These are phyloP conservation scores for Elasticomyces elasticus DNA, from an alignment of 495 filamentous ascomycete species.

Conservation along the genomic window DNA sequence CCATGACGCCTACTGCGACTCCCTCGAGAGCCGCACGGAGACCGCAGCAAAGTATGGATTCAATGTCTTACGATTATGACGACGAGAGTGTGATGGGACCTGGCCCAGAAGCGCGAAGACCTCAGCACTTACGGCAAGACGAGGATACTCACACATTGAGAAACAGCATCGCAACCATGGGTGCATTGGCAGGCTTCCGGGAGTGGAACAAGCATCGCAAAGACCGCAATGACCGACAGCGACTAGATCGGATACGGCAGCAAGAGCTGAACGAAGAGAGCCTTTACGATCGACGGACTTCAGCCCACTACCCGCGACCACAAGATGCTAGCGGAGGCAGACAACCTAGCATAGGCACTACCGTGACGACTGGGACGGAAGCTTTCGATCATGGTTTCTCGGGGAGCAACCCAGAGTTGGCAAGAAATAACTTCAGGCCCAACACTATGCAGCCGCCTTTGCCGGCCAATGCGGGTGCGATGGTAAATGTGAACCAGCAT, in stretches of 20 bases:
- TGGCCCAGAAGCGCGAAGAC: not conserved
- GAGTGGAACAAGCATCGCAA: constrained; percentile 54
- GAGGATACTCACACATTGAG: constrained; percentile 41
- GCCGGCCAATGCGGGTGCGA: constrained; percentile 19
- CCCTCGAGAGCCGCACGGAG: constrained; percentile 7
- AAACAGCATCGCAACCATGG: constrained; percentile 59
- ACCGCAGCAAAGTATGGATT: not conserved
- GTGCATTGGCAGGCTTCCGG: constrained; percentile 52
- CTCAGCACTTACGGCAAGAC: constrained; percentile 19
- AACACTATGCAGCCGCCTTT: constrained; percentile 23
- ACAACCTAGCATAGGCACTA: constrained; percentile 40
- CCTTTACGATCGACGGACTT: constrained; percentile 38
- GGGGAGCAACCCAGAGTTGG: constrained; percentile 26
- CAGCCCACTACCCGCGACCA: constrained; percentile 44
- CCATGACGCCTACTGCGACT: constrained; percentile 17
- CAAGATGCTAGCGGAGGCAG: constrained; percentile 49
- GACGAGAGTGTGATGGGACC: constrained; percentile 6
- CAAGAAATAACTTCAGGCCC: constrained; percentile 11
- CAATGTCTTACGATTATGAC: constrained; percentile 11
- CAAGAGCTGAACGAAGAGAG: constrained; percentile 46
- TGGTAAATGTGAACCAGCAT: constrained; percentile 3
- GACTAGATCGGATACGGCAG: constrained; percentile 50
- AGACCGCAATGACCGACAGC: constrained; percentile 52
- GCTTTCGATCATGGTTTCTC: constrained; percentile 20
- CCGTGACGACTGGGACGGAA: constrained; percentile 20